Evolutionary conservation across 306 rosid species (phyloP), one percentile per base, ranked within the genome.

Genomic region (Prunus mume): DNA sequence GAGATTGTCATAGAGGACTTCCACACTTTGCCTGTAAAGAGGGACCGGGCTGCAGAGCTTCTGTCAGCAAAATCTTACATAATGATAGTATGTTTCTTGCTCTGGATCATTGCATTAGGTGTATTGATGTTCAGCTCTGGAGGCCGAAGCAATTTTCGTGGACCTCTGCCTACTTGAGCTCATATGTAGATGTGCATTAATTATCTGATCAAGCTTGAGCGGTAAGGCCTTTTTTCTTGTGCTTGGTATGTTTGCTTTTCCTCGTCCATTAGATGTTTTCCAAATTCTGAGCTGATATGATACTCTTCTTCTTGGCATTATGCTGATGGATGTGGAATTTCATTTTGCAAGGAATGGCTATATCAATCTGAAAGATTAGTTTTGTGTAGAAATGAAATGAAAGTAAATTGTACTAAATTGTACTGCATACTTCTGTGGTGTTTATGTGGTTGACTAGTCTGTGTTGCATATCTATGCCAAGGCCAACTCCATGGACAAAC

Each of bases 91-190:
- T 79, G 76, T 66, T 43, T 80, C 80, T 69, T 92, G 20, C 54
- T 87, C 71, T 87, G 85, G 92, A 72, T 92, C 49, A 34, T 87
- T 27, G 84, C 74, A 60, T 73, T 85, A 71, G 80, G 66, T 7
- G 74, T 67, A 20, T 63, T 85, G 81, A 68, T 87, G 80, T 73
- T 84, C 71, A 27, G 77, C 68, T 79, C 86, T 69, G 88, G 77
- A 63, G 19, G 6, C 32, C 65, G 41, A 68, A 66, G 75, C 83
- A 77, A 71, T 49, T 55, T 20, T 51, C 17, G 15, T 4, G 80
- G 85, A 41, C 85, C 85, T 41, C 65, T 30, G 58, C 96, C 97
- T 49, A 90, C 97, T 58, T 92, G 83, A 90, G 77, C 66, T 76
- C 73, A 12, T 49, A 25, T 81, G 8, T 10, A 65, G 69, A 69